Percentiles rank a stretch among this genome's conserved stretches.
phyloP scores from a whole-genome alignment of 805 yeast genomes.

The Pichia exigua region DNA sequence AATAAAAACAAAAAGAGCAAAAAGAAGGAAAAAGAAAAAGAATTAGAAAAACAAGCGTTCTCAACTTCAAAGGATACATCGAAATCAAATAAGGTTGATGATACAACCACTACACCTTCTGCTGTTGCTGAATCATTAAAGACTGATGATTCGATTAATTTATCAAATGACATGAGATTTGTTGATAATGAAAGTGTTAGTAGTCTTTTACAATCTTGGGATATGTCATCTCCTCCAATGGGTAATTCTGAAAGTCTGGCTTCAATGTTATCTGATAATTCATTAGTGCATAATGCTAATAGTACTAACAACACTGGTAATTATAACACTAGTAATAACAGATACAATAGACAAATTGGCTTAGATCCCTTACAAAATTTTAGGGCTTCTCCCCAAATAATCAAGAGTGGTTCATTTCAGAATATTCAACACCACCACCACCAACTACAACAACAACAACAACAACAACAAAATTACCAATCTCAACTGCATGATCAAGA shows the following conservation, averaged over 20 bases:
- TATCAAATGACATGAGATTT: neutral
- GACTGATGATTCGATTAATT: neutral
- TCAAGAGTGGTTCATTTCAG: neutral
- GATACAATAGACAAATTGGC: conserved; percentile 23
- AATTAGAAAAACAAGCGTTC: neutral
- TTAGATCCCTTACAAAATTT: conserved; percentile 26
- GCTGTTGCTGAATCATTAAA: neutral
- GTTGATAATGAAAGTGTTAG: conserved; percentile 11
- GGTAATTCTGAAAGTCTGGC: conserved; percentile 18
- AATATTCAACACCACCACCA: neutral
- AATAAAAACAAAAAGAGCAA: conserved; percentile 18
- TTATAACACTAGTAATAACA: conserved; percentile 3
- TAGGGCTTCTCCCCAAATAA: conserved; percentile 14
- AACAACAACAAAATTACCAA: neutral
- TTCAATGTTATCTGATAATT: conserved; percentile 16
- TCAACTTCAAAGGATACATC: neutral
- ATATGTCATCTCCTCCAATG: conserved; percentile 23
- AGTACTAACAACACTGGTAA: neutral
- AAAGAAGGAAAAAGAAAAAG: conserved; percentile 10
- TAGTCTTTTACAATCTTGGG: conserved; percentile 22
- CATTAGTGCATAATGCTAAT: neutral
- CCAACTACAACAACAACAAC: neutral
- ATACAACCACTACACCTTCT: neutral
- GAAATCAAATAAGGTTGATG: neutral
- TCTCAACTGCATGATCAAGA: neutral